phyloP scores from a whole-genome alignment of 192 early-diverging fungal species.

The Gryganskiella cystojenkinii region DNA sequence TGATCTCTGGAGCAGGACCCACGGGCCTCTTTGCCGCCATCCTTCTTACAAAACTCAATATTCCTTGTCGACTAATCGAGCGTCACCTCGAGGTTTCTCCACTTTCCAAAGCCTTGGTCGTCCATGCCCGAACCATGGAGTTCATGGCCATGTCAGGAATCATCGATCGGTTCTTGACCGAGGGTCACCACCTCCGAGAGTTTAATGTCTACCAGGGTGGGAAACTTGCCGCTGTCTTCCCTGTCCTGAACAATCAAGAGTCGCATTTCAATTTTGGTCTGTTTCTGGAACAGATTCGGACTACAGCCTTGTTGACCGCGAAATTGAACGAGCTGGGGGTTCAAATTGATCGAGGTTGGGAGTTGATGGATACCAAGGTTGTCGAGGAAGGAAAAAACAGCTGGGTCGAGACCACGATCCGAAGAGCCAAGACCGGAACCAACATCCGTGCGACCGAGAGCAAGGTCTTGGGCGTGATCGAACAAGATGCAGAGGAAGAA shows the following conservation, averaged over 20 bases:
- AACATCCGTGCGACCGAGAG: conserved; percentile 41
- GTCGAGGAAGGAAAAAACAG: conserved; percentile 15
- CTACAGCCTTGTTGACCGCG: conserved; percentile 10
- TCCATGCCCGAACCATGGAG: conserved; percentile 48
- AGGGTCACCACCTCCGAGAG: conserved; percentile 5
- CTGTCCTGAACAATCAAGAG: conserved; percentile 16
- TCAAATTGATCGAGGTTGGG: conserved; percentile 40
- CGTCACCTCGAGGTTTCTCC: conserved; percentile 33
- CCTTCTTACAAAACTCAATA: conserved; percentile 41
- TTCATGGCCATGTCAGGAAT: conserved; percentile 32
- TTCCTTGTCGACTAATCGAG: conserved; percentile 46
- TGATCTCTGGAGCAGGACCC: conserved; percentile 48
- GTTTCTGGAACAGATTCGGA: conserved; percentile 30
- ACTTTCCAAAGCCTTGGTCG: conserved; percentile 40
- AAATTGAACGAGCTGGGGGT: conserved; percentile 30
- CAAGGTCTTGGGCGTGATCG: conserved; percentile 25
- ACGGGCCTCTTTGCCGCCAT: conserved; percentile 41
- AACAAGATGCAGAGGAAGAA: conserved; percentile 32
- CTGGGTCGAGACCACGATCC: conserved; percentile 42
- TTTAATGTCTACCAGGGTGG: conserved; percentile 28
- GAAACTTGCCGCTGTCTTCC: conserved; percentile 7
- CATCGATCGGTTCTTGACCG: conserved; percentile 16
- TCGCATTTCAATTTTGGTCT: conserved; percentile 38
- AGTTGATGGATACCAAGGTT: conserved; percentile 39
- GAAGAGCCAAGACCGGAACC: conserved; percentile 21